Base-by-base conservation (phyloP, 176 grass and related monocot species). In the Avena eriantha region DNA sequence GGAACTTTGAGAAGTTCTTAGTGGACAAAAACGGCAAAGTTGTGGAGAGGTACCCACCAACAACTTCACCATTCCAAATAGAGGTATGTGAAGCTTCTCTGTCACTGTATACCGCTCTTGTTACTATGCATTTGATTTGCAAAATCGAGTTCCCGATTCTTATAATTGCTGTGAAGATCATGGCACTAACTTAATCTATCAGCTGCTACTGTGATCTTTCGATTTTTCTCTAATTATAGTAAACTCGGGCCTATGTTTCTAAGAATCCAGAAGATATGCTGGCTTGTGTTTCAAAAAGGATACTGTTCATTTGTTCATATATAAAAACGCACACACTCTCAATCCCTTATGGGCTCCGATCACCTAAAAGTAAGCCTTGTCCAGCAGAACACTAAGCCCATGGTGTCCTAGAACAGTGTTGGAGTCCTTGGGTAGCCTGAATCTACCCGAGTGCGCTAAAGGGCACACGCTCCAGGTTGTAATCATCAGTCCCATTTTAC, bases 1-100 rank as follows among this genome's bases (percentile, higher is more conserved):
- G 97, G 97, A 99, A 96, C 85, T 99, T 96, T 85, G 97, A 96
- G 76, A 99, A 99, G 86, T 99, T 99, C 56, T 86, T 99, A 88
- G 84, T 97, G 53, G 92, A 96, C 55, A 99, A 99, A 87, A 99
- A 90, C 53, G 97, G 94, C 16, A 99, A 96, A 93, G 92, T 96
- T 45, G 50, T 94, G 60, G 97, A 99, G 80, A 94, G 97, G 91
- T 96, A 99, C 72, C 92, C 97, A 70, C 97, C 94, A 36, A 99
- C 94, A 84, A 96, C 97, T 89, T 99, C 97, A 26, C 97, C 97
- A 16, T 99, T 99, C 83, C 94, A 99, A 75, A 96, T 96, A 68
- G 97, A 99, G 97, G 97, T 99, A 41, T 0, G 64, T 91, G 23
- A 65, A 54, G 45, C 77, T 63, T 50, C 7, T 91, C 22, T 88